A percentile compares a stretch with the other conserved stretches of the same genome.
Evolutionary conservation across 257 asterid species (phyloP).

Genomic region (Ajuga chamaepitys): DNA sequence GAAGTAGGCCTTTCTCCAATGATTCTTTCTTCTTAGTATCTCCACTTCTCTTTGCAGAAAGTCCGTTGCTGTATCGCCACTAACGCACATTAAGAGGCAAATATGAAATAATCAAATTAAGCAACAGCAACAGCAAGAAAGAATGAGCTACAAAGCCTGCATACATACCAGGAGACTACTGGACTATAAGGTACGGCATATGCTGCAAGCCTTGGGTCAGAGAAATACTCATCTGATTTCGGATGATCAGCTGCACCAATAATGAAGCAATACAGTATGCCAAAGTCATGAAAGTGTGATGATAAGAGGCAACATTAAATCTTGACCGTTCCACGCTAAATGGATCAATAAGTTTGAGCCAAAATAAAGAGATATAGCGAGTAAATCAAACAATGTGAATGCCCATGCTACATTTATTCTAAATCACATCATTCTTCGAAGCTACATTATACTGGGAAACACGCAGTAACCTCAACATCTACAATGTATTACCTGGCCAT

Average conservation of each 20-base stretch:
- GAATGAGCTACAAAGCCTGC: slow-evolving; percentile 11
- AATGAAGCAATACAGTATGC: slow-evolving; percentile 5
- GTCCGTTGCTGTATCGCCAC: slow-evolving; percentile 70
- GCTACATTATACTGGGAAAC: neutral
- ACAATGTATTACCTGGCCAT: slow-evolving; percentile 80
- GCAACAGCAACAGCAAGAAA: slow-evolving; percentile 4
- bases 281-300: neutral
- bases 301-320: neutral
- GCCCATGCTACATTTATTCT: neutral
- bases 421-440: neutral
- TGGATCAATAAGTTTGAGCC: neutral
- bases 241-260: slow-evolving; percentile 85
- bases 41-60: slow-evolving; percentile 82
- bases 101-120: slow-evolving; percentile 25
- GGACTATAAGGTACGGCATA: slow-evolving; percentile 94
- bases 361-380: slow-evolving; percentile 1
- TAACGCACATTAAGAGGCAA: slow-evolving; percentile 43
- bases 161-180: slow-evolving; percentile 55
- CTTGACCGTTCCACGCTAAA: neutral
- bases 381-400: neutral
- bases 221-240: slow-evolving; percentile 87
- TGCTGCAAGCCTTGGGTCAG: slow-evolving; percentile 96
- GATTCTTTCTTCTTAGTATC: slow-evolving; percentile 65
- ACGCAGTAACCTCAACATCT: neutral
- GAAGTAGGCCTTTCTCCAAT: slow-evolving; percentile 97